Percentiles rank a stretch among this genome's conserved stretches.
phyloP scores from a whole-genome alignment of 306 rosid species.

The Glycine tomentella region DNA sequence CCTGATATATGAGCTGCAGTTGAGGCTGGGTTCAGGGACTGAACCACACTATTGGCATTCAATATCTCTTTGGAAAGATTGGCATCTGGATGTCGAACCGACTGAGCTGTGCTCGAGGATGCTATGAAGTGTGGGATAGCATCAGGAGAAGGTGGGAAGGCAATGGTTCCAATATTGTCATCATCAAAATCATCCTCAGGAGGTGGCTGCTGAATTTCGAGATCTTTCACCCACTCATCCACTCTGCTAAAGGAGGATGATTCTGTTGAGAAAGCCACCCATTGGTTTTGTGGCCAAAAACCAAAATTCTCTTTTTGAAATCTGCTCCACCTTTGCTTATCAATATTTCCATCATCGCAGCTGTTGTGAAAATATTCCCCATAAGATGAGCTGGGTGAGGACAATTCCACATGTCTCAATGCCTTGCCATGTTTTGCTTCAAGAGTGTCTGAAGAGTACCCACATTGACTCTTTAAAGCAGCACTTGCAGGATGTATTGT shows the following conservation, averaged over 20 bases:
- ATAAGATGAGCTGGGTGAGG: slow-evolving; percentile 64
- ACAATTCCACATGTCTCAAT: slow-evolving; percentile 57
- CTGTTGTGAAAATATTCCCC: slow-evolving; percentile 57
- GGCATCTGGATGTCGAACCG: slow-evolving; percentile 51
- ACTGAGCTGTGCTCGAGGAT: slow-evolving; percentile 45
- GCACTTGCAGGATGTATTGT: slow-evolving; percentile 44
- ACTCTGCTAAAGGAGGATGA: slow-evolving; percentile 80
- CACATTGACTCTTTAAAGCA: slow-evolving; percentile 63
- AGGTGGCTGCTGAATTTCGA: slow-evolving; percentile 55
- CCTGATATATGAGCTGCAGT: slow-evolving; percentile 83
- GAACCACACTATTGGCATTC: slow-evolving; percentile 74
- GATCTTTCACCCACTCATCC: slow-evolving; percentile 90
- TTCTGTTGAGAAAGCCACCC: slow-evolving; percentile 89
- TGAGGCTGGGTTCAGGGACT: slow-evolving; percentile 81
- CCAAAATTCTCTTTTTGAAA: slow-evolving; percentile 63
- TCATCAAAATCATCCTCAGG: slow-evolving; percentile 47
- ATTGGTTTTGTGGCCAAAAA: slow-evolving; percentile 87
- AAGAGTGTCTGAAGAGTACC: slow-evolving; percentile 86
- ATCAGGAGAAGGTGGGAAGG: slow-evolving; percentile 65
- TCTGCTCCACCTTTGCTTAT: slow-evolving; percentile 61
- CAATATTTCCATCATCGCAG: slow-evolving; percentile 42
- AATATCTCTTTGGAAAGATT: slow-evolving; percentile 76
- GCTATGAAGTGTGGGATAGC: too few species aligned
- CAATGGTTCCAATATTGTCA: slow-evolving; percentile 49
- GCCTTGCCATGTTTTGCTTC: slow-evolving; percentile 66